Evolutionary conservation across 805 yeast species (phyloP).

Genomic region (Yarrowia sp.): DNA sequence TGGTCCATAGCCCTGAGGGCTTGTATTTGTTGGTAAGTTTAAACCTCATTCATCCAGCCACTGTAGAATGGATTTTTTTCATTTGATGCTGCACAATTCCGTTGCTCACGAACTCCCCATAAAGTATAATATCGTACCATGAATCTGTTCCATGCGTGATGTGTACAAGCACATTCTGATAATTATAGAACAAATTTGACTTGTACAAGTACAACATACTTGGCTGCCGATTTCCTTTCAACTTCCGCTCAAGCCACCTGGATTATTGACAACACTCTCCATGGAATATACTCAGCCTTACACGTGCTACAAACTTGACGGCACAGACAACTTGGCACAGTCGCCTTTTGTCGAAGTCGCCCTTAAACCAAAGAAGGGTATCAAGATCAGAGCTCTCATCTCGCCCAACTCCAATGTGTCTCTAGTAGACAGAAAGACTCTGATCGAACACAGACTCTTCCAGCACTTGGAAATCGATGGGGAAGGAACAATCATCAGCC

Average conservation of each 20-base stretch:
- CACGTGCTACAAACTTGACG: constrained; percentile 12
- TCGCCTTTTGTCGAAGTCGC: constrained; percentile 15
- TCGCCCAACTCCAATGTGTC: constrained; percentile 12
- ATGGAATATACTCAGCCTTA: constrained; percentile 15
- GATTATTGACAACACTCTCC: not conserved
- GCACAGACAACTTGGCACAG: not conserved
- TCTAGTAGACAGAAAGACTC: constrained; percentile 6
- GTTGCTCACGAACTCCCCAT: not conserved
- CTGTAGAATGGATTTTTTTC: no score
- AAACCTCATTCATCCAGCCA: no score
- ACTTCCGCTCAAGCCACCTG: not conserved
- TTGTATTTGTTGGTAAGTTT: no score
- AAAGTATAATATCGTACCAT: not conserved
- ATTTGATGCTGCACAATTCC: not conserved
- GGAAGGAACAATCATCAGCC: not conserved
- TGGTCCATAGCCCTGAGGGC: no score
- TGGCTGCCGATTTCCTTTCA: not conserved
- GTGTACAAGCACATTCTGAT: no score
- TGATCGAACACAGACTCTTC: constrained; percentile 10
- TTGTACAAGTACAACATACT: no score
- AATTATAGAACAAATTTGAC: no score
- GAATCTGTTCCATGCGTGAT: no score
- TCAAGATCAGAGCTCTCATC: not conserved
- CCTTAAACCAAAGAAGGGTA: constrained; percentile 7
- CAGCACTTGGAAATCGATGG: constrained; percentile 18